Evolutionary conservation across 176 grass and related monocot genomes (phyloP), one percentile per base, ranked within the genome.

Genomic region (Dactylis glomerata): DNA sequence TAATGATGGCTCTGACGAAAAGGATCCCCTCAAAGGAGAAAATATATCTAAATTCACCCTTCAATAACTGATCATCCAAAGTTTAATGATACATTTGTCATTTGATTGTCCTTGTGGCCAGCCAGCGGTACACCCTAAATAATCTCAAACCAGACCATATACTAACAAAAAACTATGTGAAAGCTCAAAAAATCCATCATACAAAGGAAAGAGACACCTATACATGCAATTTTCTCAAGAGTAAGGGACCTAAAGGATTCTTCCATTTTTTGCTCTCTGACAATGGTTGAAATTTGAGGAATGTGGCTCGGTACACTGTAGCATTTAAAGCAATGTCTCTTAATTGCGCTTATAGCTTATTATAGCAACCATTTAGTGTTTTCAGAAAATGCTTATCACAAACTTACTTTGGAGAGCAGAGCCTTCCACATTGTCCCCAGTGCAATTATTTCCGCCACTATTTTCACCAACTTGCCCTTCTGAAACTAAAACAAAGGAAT

Each of bases 361-460:
- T 64, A 5, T 64, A 37, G 31, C 13, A 57, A 37, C 27, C 23
- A 5, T 52, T 81, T 30, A 40, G 46, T 49, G 46, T n/a, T 38
- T 24, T 51, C 30, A 61, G 7, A 61, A 68, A 81, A 75, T 87
- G 24, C 41, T 68, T 68, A 67, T 5, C 14, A 68, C 77, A 51
- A 64, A 58, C 87, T 92, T 90, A 93, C 88, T 93, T 85, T 81
- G 81, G 82, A 87, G 82, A 54, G 87, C 66, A 82, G 78, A 73
- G 22, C 74, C 22, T 75, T 87, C 78, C 38, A 82, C 77, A 82
- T 68, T 55, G 32, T 85, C 66, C 36, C 30, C 54, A 54, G 77
- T 54, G 56, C 38, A 86, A 27, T 77, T 83, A 90, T 78, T 66
- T 78, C 79, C 85, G 78, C 32, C 68, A 49, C 68, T 8, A 85